Evolutionary conservation across 805 yeast species (phyloP), one percentile per base, ranked within the genome.

Genomic region (Barnettozyma californica): DNA sequence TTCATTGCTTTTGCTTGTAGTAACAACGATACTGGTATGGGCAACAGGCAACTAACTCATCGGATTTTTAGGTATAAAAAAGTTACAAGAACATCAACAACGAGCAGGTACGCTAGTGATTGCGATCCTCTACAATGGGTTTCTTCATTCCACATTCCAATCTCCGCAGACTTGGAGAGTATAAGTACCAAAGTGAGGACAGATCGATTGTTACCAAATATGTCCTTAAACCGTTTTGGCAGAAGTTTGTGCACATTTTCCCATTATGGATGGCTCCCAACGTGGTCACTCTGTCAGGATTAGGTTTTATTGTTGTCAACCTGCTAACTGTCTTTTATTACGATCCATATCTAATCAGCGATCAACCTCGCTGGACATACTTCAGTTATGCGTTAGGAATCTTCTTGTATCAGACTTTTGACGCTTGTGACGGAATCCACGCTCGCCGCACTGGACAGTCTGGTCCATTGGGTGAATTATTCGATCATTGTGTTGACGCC

Each of bases 381-480:
- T 76, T 78, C 55, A 69, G 83, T 41, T 87, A 87, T 63, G 97
- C 95, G 0, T 61, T 86, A 53, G 92, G 95, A 6, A 68, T 91
- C 55, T 90, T 91, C 62, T 70, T 90, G 76, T 91, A 91, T 66
- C 98, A 91, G 65, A 91, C 97, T 0, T 89, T 91, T 65, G 98
- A 91, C 66, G 96, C 96, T 0, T 87, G 96, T 66, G 98, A 91
- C 66, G 98, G 98, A 5, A 78, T 86, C 54, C 98, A 91, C 65
- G 97, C 97, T 14, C 81, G 98, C 62, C 80, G 92, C 61, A 91
- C 97, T 1, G 95, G 95, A n/a, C 95, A 89, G 66, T 79, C 88
- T 53, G 94, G 97, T 3, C 97, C 98, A 1, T 70, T 91, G 59
- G 98, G 98, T 31, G 98, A 91, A 64, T 73, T 91, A 49, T 92